Percentiles rank a stretch among this genome's conserved stretches.
Evolutionary conservation across 2,329 filamentous ascomycete species (phyloP).

Genomic region (Proliferodiscus dingleyae): DNA sequence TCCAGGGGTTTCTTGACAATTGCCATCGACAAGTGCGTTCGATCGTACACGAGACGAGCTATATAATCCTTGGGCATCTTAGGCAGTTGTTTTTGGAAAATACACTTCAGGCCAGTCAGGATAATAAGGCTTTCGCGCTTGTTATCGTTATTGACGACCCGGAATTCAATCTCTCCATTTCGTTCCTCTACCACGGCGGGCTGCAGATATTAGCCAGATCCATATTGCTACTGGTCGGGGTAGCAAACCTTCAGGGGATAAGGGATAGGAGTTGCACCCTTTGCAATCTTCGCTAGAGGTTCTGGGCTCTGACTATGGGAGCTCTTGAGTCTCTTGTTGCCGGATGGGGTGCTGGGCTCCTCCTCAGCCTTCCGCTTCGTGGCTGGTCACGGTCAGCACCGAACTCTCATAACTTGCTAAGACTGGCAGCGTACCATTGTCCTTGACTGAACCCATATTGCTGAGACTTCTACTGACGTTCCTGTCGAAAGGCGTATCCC

Average conservation of each 20-base stretch:
- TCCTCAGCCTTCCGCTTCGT: conserved; percentile 71
- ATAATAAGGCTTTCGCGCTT: conserved; percentile 86
- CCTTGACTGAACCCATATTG: conserved; percentile 25
- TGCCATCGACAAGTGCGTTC: conserved; percentile 91
- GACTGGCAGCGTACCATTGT: conserved; percentile 19
- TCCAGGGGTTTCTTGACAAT: conserved; percentile 96
- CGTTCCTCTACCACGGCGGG: conserved; percentile 91
- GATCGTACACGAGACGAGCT: conserved; percentile 92
- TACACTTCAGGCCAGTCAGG: conserved; percentile 90
- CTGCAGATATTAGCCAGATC: conserved; percentile 39
- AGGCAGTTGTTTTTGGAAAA: conserved; percentile 96
- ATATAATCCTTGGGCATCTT: conserved; percentile 99
- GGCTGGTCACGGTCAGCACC: too few relatives aligned
- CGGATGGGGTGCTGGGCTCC: conserved; percentile 56
- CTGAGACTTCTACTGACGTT: neutral
- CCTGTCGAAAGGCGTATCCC: neutral
- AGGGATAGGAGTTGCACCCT: conserved; percentile 61
- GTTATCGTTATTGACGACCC: conserved; percentile 96
- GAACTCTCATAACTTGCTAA: too few relatives aligned
- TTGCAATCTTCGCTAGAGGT: conserved; percentile 42
- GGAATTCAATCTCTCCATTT: conserved; percentile 90
- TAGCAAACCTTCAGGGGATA: conserved; percentile 77
- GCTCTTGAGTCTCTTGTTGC: conserved; percentile 60
- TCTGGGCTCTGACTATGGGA: conserved; percentile 40
- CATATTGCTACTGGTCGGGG: too few relatives aligned